Conservation (phyloP, 768 basidiomycete genomes). For the Botryobasidium botryosum region DNA sequence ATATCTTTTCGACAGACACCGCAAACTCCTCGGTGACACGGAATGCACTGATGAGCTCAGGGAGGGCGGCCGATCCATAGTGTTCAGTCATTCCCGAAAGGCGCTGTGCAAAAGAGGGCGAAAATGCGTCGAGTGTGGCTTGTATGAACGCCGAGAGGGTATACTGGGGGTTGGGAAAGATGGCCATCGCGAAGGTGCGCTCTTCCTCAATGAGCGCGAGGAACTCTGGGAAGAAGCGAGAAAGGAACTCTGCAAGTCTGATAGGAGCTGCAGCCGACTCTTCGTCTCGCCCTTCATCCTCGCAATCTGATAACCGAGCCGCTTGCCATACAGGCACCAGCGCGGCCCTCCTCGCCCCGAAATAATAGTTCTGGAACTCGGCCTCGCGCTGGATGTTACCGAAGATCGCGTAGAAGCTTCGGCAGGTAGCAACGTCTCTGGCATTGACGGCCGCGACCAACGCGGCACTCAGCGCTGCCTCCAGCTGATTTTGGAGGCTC, state of each 20-base stretch:
- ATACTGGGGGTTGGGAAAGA: slow-evolving; percentile 71
- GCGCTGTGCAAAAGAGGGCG: slow-evolving; percentile 68
- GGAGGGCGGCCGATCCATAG: slow-evolving; percentile 43
- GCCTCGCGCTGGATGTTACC: slow-evolving; percentile 77
- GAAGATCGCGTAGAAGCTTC: slow-evolving; percentile 73
- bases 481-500: slow-evolving; percentile 88
- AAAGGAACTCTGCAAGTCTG: slow-evolving; percentile 48
- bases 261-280: slow-evolving; percentile 10
- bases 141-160: slow-evolving; percentile 72
- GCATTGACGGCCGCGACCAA: slow-evolving; percentile 73
- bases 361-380: slow-evolving; percentile 91
- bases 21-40: slow-evolving; percentile 75
- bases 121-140: slow-evolving; percentile 58
- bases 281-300: slow-evolving; percentile 30
- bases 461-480: slow-evolving; percentile 80
- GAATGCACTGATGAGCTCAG: slow-evolving; percentile 53
- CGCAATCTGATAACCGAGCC: slow-evolving; percentile 25
- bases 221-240: slow-evolving; percentile 57
- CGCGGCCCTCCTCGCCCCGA: slow-evolving; percentile 54
- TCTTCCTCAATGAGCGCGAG: slow-evolving; percentile 50
- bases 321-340: slow-evolving; percentile 57
- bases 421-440: slow-evolving; percentile 57
- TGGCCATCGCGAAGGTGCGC: slow-evolving; percentile 52
- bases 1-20: slow-evolving; percentile 46
- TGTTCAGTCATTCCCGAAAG: slow-evolving; percentile 51